phyloP scores from a whole-genome alignment of 2,329 filamentous ascomycete species.

The Boeremia exigua region DNA sequence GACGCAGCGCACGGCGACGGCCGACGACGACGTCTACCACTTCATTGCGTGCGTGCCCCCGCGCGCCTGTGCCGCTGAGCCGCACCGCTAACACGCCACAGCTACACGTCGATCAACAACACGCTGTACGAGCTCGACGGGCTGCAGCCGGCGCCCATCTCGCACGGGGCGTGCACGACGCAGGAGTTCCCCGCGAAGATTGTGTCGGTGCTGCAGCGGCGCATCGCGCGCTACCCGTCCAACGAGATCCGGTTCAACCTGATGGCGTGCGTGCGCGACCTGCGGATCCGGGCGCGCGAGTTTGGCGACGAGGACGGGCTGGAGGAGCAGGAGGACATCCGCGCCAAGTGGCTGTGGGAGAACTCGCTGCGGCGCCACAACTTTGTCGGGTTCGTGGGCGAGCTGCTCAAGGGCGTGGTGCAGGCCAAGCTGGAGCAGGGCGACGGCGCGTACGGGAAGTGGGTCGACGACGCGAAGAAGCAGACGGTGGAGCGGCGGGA shows the following conservation, averaged over 20 bases:
- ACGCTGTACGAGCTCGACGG: conserved; percentile 94
- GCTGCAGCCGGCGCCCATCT: conserved; percentile 89
- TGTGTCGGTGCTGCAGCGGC: conserved; percentile 82
- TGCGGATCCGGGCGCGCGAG: conserved; percentile 76
- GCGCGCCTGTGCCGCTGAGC: not conserved
- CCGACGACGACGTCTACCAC: conserved; percentile 91
- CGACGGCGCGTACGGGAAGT: conserved; percentile 70
- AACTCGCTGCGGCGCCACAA: conserved; percentile 92
- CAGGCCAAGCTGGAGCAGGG: conserved; percentile 72
- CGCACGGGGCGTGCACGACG: conserved; percentile 76
- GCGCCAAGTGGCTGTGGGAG: conserved; percentile 89
- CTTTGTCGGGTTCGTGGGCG: conserved; percentile 93
- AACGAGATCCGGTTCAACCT: conserved; percentile 96
- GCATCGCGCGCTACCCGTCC: conserved; percentile 83
- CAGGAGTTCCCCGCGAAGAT: conserved; percentile 79
- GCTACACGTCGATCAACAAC: conserved; percentile 79
- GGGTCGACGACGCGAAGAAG: conserved; percentile 72
- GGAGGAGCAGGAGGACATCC: conserved; percentile 80
- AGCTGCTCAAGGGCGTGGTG: conserved; percentile 88
- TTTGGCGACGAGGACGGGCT: conserved; percentile 82
- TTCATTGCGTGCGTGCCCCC: conserved; percentile 77
- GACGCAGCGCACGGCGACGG: conserved; percentile 73
- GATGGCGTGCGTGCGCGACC: conserved; percentile 87
- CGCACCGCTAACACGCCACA: conserved; percentile 12
- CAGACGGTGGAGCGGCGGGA: conserved; percentile 60